A percentile compares a stretch with the other conserved stretches of the same genome.
Evolutionary conservation across 495 filamentous ascomycete genomes (phyloP).

Genomic region (Neurospora cerealis): DNA sequence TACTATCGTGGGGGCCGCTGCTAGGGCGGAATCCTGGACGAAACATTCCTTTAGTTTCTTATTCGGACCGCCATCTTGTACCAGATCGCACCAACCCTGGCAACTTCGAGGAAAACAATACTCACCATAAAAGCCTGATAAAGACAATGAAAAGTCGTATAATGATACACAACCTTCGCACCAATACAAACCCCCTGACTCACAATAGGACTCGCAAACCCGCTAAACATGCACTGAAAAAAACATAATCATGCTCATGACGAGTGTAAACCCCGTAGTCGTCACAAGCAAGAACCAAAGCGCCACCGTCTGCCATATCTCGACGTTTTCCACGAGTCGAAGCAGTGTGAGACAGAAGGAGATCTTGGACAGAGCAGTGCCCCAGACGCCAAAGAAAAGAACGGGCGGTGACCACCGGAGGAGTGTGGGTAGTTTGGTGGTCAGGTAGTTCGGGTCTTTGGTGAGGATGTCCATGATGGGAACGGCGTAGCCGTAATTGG

Average conservation of each 20-base stretch:
- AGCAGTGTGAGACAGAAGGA: not conserved
- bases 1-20: too few relatives aligned
- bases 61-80: too few relatives aligned
- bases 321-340: not conserved
- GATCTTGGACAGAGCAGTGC: not conserved
- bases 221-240: not conserved
- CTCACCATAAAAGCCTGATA: not conserved
- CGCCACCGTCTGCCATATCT: not conserved
- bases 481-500: not conserved
- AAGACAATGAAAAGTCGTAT: not conserved
- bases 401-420: not conserved
- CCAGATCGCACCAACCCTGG: too few relatives aligned
- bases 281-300: not conserved
- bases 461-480: not conserved
- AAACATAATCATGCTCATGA: not conserved
- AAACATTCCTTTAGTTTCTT: too few relatives aligned
- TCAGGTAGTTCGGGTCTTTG: not conserved
- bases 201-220: not conserved
- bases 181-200: not conserved
- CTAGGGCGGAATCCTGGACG: too few relatives aligned
- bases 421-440: not conserved
- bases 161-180: not conserved
- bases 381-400: not conserved
- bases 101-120: not conserved
- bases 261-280: not conserved